Evolutionary conservation across 176 grass and related monocot genomes (phyloP), one percentile per base, ranked within the genome.

Genomic region (Musa troglodytarum): DNA sequence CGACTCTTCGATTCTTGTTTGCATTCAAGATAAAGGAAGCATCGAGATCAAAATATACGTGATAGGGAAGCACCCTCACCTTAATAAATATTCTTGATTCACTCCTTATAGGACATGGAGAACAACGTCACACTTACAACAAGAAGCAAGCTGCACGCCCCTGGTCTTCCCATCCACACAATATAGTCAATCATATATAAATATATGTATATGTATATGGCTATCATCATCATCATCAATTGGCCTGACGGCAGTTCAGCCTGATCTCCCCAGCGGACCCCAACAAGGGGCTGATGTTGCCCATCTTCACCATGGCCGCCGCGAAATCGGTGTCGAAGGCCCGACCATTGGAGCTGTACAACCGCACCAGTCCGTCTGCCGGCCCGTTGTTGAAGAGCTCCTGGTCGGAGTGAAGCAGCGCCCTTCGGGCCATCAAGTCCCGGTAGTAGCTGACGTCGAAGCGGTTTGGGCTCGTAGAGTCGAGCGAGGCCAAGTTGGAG

Each of bases 361-460:
- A 19, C 56, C 49, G 50, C 55, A 88, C 77, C 74, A 89, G 58
- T 72, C 19, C 19, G 77, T 89, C 82, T 2, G 76, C 83, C 2
- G 73, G 74, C 12, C 86, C 86, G 52, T 88, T 84, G 67, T 79
- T 86, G 58, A 86, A 89, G 20, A 96, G 82, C 80, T 89, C 92
- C 82, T 92, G 92, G 72, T 92, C 89, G 12, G 88, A 89, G 86
- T 96, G 92, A 10, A 96, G 80, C 0, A 96, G 81, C 0, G 86
- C 92, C 76, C 54, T 83, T 5, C 49, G 74, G 1, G 51, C 57
- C 9, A 87, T 54, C 8, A 96, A 54, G 86, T 85, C 77, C 54
- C 83, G 84, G 86, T 81, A 96, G 84, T 83, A 96, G 29, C 82
- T 82, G 73, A 87, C 92, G 86, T 87, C 85, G 85, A 96, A 96